Base-by-base conservation (phyloP, 1,284 basidiomycete species). In the Ustilago crameri region DNA sequence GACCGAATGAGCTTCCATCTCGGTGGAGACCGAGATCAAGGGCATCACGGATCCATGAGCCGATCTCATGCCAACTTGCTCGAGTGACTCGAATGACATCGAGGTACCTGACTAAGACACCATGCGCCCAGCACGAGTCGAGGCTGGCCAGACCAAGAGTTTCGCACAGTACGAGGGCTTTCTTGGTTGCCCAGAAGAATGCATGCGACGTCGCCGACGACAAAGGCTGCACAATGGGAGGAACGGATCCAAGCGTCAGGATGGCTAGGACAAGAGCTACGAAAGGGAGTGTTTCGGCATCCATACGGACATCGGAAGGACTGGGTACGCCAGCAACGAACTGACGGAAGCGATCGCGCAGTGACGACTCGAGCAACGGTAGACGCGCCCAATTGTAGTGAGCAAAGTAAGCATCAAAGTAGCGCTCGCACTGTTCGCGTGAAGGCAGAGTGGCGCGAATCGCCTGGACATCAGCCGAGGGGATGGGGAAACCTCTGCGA, bases 111-210 rank as follows among this genome's bases (percentile, higher is more conserved):
- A 74, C 61, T 34, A 74, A 48, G 12, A 67, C 58, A 4, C 60
- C 71, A 20, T 74, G 71, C 0, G 71, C 71, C 71, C 71, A 74
- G 52, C 71, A 74, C 14, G 65, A 69, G 32, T 74, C 65, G 37
- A 74, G 26, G 37, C 71, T 69, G 7, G 71, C 66, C 35, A 74
- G 26, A 0, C 71, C 71, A 14, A 74, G 46, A 41, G 61, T 68
- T 43, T 74, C 71, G 52, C 71, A 74, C 9, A 74, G 37, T 14
- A 68, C 66, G 7, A 74, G 52, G 18, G 66, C 71, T 49, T 74
- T 74, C 8, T 74, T 74, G 9, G 61, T 62, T 4, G 71, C 71
- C 71, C 71, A 74, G 44, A 74, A 74, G 48, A 74, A 66, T 3
- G 71, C 54, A 32, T 74, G 65, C 15, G 65, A 69, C 14, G 65